These are phyloP conservation scores for Pyrenochaeta sp. DNA, from an alignment of 2,329 filamentous ascomycete species.

Conservation along the genomic window DNA sequence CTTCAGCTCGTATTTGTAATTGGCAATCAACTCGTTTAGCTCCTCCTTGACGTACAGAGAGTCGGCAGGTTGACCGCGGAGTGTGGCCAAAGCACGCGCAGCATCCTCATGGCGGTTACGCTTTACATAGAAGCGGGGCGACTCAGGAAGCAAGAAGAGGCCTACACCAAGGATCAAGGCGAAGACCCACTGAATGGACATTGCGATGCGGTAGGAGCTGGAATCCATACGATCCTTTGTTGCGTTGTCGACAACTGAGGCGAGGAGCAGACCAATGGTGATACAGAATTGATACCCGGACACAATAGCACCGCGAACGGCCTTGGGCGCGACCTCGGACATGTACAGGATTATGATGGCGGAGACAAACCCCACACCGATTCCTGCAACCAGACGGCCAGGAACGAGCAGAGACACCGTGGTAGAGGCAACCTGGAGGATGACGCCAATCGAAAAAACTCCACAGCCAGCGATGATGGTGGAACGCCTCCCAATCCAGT, in stretches of 20 bases:
- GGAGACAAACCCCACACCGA: constrained; percentile 51
- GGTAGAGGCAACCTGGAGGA: constrained; percentile 48
- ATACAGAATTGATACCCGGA: constrained; percentile 82
- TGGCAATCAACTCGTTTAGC: constrained; percentile 85
- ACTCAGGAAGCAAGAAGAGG: constrained; percentile 81
- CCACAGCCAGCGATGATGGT: constrained; percentile 58
- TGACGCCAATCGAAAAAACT: constrained; percentile 50
- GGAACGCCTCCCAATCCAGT: constrained; percentile 73
- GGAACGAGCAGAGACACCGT: constrained; percentile 45
- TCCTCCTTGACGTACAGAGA: constrained; percentile 81
- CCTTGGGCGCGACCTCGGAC: constrained; percentile 77
- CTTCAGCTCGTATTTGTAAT: constrained; percentile 78
- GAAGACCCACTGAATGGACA: constrained; percentile 82
- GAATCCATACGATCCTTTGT: constrained; percentile 70
- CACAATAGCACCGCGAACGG: constrained; percentile 81
- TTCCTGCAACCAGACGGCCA: constrained; percentile 50
- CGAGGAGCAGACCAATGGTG: constrained; percentile 79
- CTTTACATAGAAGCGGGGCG: constrained; percentile 86
- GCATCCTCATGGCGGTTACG: constrained; percentile 74
- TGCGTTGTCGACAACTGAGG: constrained; percentile 76
- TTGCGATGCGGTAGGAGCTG: constrained; percentile 77
- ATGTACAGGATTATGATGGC: constrained; percentile 72
- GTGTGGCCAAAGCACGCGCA: constrained; percentile 66
- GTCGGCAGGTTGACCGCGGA: constrained; percentile 77
- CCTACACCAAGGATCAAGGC: constrained; percentile 77